These are phyloP conservation scores for Vitis hybrid DNA, from an alignment of 177 flowering plant species.

Conservation along the genomic window DNA sequence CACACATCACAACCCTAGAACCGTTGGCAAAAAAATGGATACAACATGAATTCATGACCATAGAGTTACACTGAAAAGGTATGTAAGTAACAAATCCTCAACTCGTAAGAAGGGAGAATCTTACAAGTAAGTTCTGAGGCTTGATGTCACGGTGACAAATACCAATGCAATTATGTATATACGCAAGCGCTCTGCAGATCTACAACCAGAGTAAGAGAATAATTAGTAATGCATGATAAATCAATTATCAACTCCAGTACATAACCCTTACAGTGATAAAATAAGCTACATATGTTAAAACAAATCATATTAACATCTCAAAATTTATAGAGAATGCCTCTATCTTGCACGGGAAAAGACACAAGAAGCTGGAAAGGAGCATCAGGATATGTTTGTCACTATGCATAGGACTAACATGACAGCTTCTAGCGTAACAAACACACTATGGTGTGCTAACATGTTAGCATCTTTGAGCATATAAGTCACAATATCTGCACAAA, in stretches of 20 bases:
- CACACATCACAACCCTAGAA: too few relatives aligned
- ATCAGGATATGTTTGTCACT: too few relatives aligned
- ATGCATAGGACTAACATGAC: too few relatives aligned
- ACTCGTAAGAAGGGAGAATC: conserved; percentile 17
- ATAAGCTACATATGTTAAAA: not conserved
- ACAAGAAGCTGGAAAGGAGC: too few relatives aligned
- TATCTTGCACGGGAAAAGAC: too few relatives aligned
- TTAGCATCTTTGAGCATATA: too few relatives aligned
- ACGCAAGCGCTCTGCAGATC: conserved; percentile 97
- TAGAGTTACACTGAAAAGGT: too few relatives aligned
- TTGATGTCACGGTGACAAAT: conserved; percentile 97
- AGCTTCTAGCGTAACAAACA: too few relatives aligned
- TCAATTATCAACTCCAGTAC: not conserved
- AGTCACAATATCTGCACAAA: too few relatives aligned
- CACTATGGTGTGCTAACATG: too few relatives aligned
- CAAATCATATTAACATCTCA: not conserved
- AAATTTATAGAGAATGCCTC: not conserved
- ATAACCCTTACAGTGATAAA: not conserved
- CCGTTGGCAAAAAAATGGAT: too few relatives aligned
- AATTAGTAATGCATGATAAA: not conserved
- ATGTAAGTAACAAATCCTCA: not conserved
- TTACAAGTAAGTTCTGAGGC: conserved; percentile 92
- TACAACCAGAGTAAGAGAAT: conserved; percentile 34
- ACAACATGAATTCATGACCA: too few relatives aligned
- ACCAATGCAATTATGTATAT: conserved; percentile 85